Conservation (phyloP, 108 stramenopile genomes). For the Aurantiochytrium sp. region DNA sequence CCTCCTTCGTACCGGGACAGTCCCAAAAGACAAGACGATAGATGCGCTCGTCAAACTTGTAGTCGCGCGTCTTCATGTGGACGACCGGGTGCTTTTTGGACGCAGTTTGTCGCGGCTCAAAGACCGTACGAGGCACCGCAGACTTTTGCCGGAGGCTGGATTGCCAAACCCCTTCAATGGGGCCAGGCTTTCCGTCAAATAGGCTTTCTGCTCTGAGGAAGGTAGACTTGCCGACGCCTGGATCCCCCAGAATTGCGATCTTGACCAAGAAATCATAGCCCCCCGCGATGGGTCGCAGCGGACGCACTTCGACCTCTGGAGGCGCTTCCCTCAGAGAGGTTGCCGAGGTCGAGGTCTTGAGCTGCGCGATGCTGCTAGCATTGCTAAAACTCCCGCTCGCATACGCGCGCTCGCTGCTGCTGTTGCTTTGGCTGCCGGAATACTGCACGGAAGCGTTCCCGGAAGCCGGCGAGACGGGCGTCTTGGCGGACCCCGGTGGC, state of each 20-base stretch:
- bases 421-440: too few species aligned
- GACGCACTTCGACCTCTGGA: too few species aligned
- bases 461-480: too few species aligned
- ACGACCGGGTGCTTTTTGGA: neutral
- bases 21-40: slow-evolving; percentile 13
- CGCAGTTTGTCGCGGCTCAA: neutral
- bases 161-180: neutral
- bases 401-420: too few species aligned
- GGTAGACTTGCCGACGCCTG: neutral
- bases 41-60: neutral
- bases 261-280: neutral
- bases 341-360: too few species aligned
- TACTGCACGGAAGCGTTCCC: too few species aligned
- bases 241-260: neutral
- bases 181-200: neutral
- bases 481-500: too few species aligned
- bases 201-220: neutral
- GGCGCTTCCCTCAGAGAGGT: too few species aligned
- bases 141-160: neutral
- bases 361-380: too few species aligned
- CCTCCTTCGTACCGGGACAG: neutral
- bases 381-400: too few species aligned
- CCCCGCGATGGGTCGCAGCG: neutral
- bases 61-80: neutral
- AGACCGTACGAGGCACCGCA: neutral